A percentile compares a stretch with the other conserved stretches of the same genome.
These are phyloP conservation scores for Cephaloascus fragrans DNA, from an alignment of 805 yeast species.

Conservation along the genomic window DNA sequence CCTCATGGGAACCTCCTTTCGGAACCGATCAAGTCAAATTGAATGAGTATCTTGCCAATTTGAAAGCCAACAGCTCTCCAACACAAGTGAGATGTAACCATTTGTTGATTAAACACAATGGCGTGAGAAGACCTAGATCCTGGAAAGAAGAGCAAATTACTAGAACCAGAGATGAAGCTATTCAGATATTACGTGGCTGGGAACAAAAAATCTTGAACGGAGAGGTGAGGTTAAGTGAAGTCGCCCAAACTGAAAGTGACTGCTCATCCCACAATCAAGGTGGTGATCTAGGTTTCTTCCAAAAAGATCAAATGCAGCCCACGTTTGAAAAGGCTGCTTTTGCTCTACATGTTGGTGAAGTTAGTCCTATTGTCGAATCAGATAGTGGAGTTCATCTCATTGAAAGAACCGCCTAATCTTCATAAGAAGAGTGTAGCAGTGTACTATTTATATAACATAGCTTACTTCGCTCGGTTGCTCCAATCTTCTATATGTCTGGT, in stretches of 20 bases:
- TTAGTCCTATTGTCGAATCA: slow-evolving; percentile 76
- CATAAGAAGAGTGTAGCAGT: too few relatives aligned
- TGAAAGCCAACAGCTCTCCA: slow-evolving; percentile 32
- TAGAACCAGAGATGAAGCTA: slow-evolving; percentile 75
- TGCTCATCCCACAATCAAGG: slow-evolving; percentile 79
- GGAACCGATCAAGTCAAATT: slow-evolving; percentile 63
- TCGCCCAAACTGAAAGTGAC: slow-evolving; percentile 81
- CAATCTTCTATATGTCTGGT: too few relatives aligned
- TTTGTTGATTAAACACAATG: slow-evolving; percentile 72
- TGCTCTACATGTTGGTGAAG: slow-evolving; percentile 70
- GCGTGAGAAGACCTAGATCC: slow-evolving; percentile 82
- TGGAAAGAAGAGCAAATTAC: slow-evolving; percentile 80
- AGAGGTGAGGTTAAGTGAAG: slow-evolving; percentile 51
- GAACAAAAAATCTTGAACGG: slow-evolving; percentile 55
- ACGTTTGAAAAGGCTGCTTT: slow-evolving; percentile 85
- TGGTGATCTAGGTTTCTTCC: slow-evolving; percentile 89
- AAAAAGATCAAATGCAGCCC: slow-evolving; percentile 92
- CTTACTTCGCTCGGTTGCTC: too few relatives aligned
- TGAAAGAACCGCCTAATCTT: slow-evolving; percentile 63
- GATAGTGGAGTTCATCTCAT: slow-evolving; percentile 88
- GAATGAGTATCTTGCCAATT: slow-evolving; percentile 41
- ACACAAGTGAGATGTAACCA: slow-evolving; percentile 75
- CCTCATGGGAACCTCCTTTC: slow-evolving; percentile 87
- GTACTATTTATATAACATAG: too few relatives aligned
- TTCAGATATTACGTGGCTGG: slow-evolving; percentile 46